These are phyloP conservation scores for Naganishia sp. DNA, from an alignment of 1,284 basidiomycete species.

Conservation along the genomic window DNA sequence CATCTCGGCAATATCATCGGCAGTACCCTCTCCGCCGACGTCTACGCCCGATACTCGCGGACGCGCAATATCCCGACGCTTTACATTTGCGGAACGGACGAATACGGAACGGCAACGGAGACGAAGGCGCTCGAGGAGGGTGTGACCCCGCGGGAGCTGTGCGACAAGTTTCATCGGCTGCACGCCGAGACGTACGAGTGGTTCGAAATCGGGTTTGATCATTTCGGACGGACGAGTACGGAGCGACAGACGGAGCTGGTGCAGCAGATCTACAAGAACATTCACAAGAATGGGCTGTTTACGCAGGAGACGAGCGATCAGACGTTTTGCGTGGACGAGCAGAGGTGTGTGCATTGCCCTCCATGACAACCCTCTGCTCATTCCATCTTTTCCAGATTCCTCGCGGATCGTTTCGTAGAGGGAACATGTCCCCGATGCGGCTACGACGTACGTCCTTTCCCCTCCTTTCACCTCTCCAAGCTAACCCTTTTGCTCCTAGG, in stretches of 20 bases:
- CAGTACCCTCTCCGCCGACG: constrained; percentile 80
- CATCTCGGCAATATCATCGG: constrained; percentile 99
- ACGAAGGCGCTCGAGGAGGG: constrained; percentile 90
- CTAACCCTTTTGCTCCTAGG: constrained; percentile 57
- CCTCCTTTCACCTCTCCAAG: background rate
- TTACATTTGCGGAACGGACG: constrained; percentile 91
- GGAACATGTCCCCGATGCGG: constrained; percentile 89
- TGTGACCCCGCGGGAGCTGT: constrained; percentile 80
- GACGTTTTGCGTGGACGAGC: constrained; percentile 87
- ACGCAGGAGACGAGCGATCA: constrained; percentile 83
- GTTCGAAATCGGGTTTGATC: constrained; percentile 76
- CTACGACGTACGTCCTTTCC: constrained; percentile 63
- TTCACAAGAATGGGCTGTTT: constrained; percentile 74
- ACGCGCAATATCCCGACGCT: constrained; percentile 57
- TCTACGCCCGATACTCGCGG: constrained; percentile 81
- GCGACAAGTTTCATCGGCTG: constrained; percentile 88
- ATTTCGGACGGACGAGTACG: constrained; percentile 94
- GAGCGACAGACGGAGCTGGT: constrained; percentile 85
- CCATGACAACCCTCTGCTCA: background rate
- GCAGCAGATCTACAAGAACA: constrained; percentile 81
- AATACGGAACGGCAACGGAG: constrained; percentile 98
- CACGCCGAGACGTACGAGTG: constrained; percentile 92
- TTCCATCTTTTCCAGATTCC: constrained; percentile 62
- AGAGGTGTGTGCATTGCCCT: constrained; percentile 62
- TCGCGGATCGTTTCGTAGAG: constrained; percentile 94